Evolutionary conservation across 148 eudicot species (phyloP), one percentile per base, ranked within the genome.

Genomic region (Arbutus unedo): DNA sequence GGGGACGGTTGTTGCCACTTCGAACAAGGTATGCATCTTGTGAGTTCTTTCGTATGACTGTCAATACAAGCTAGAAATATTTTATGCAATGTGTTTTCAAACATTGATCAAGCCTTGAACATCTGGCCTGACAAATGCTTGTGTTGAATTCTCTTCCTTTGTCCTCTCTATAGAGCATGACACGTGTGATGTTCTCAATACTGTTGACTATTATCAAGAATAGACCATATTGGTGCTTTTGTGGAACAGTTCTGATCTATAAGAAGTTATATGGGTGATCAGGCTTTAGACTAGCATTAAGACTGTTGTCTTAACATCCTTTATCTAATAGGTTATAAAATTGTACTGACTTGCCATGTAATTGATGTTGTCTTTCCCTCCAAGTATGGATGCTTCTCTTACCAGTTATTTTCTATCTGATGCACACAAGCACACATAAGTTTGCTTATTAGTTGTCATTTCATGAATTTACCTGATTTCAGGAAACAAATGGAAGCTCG

Each of bases 401-500:
- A 13, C 31, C 6, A 67, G 31, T 79, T 38, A 3, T 80, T 53
- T 53, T 56, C 8, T 50, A 66, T 79, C 23, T 66, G 68, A 53
- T 71, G 21, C 53, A 62, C 4, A 6, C 76, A 76, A 43, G 18
- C 23, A n/a, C 16, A 57, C 50, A 10, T 8, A 73, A 19, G 19
- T 23, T 57, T 57, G 60, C 8, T 73, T 84, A 18, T 14, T 47
- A 19, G 53, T 53, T 72, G 38, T 49, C 44, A 59, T 79, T 45
- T 60, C 8, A 83, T 56, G 68, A 49, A 45, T 41, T 62, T 48
- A 15, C 18, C 31, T 53, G 48, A 84, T 80, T 80, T 76, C 83
- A 84, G 86, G 92, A 84, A 81, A 86, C 76, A 78, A 88, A 66
- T 80, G 85, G 82, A 78, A 87, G 88, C 81, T 47, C 60, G n/a